phyloP scores from a whole-genome alignment of 345 rosid species.

The Pelargonium nanum region DNA sequence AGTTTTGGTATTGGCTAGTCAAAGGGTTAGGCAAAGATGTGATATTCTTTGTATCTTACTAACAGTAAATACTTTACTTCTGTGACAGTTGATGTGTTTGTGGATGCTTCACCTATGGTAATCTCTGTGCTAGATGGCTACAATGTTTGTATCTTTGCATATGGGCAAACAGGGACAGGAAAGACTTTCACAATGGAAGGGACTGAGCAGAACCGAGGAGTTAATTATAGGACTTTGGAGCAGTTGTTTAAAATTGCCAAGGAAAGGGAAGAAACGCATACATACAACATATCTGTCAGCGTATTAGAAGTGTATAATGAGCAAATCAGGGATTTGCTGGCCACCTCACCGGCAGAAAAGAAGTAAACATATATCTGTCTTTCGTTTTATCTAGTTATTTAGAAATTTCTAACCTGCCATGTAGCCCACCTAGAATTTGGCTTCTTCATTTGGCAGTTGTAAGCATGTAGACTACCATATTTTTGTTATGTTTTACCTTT shows the following conservation, averaged over 20 bases:
- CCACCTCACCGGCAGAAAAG: conserved; percentile 40
- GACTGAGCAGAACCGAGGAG: conserved; percentile 8
- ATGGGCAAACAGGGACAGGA: conserved; percentile 93
- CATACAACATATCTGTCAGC: conserved; percentile 60
- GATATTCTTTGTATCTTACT: background rate
- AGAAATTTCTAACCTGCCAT: conserved; percentile 26
- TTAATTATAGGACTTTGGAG: conserved; percentile 1
- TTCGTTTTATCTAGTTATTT: too few species aligned
- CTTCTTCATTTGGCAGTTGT: background rate
- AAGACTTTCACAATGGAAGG: conserved; percentile 85
- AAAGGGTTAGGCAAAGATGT: background rate
- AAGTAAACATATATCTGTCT: conserved; percentile 30
- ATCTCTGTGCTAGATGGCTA: conserved; percentile 90
- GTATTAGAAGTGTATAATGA: conserved; percentile 97
- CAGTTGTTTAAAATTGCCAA: background rate
- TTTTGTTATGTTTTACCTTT: too few species aligned
- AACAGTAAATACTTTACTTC: background rate
- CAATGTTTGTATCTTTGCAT: conserved; percentile 81
- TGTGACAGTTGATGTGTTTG: conserved; percentile 52
- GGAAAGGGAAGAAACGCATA: background rate
- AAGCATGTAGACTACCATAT: background rate
- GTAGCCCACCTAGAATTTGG: background rate
- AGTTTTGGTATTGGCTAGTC: background rate
- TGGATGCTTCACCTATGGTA: conserved; percentile 69
- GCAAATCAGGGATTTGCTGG: conserved; percentile 60